Percentiles rank a stretch among this genome's conserved stretches.
Conservation (phyloP, 2,329 filamentous ascomycete genomes). For the Colletotrichum scovillei region DNA sequence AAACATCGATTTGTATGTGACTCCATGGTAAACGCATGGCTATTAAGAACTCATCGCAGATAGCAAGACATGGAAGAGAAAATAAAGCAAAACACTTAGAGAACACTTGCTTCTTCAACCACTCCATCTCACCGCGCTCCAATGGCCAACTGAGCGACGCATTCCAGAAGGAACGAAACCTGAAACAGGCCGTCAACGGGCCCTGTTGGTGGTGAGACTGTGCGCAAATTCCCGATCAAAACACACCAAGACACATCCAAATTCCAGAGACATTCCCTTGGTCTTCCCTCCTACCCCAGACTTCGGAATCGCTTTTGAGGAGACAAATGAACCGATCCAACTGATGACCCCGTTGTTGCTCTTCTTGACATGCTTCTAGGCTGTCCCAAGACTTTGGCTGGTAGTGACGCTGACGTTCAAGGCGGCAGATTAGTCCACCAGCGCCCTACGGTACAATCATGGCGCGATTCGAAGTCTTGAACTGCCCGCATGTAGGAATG, state of each 20-base stretch:
- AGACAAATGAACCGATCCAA: not conserved
- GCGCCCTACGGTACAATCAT: not conserved
- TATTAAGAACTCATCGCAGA: not conserved
- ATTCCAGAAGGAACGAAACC: conserved; percentile 28
- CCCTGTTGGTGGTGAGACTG: conserved; percentile 17
- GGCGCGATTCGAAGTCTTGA: not conserved
- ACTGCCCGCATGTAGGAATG: no score
- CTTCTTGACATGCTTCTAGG: not conserved
- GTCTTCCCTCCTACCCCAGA: not conserved
- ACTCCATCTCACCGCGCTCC: not conserved
- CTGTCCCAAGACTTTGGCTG: not conserved
- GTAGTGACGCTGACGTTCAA: not conserved
- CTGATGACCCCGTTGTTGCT: not conserved
- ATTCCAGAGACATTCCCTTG: not conserved
- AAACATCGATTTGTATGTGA: not conserved
- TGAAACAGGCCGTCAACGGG: conserved; percentile 25
- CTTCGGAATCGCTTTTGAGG: not conserved
- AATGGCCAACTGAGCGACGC: not conserved
- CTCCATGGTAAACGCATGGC: not conserved
- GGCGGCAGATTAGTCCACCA: not conserved
- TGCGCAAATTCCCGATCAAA: conserved; percentile 2
- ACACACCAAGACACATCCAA: not conserved
- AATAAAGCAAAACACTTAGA: not conserved
- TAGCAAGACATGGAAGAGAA: not conserved
- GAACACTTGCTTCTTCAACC: conserved; percentile 10